These are phyloP conservation scores for Kwoniella botswanensis DNA, from an alignment of 768 basidiomycete species.

Conservation along the genomic window DNA sequence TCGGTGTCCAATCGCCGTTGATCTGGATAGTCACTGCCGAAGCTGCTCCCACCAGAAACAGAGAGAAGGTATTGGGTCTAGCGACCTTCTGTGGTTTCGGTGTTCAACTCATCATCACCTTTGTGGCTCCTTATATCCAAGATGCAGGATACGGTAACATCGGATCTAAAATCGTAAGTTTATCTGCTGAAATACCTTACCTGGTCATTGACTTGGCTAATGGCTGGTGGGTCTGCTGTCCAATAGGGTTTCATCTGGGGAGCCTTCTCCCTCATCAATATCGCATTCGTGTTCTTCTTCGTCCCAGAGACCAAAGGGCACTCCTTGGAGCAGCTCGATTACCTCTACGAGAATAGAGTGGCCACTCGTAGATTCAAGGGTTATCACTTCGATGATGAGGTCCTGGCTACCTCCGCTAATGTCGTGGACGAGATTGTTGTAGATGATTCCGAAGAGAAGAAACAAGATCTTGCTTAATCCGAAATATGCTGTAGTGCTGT, in stretches of 20 bases:
- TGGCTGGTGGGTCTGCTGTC: background rate
- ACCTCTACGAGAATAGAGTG: slow-evolving; percentile 34
- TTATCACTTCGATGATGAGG: slow-evolving; percentile 28
- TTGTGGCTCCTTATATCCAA: slow-evolving; percentile 48
- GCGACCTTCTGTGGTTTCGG: slow-evolving; percentile 31
- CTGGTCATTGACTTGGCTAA: background rate
- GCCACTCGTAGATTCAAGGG: slow-evolving; percentile 21
- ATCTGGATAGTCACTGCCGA: slow-evolving; percentile 39
- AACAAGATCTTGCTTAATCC: slow-evolving; percentile 8
- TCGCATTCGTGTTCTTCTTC: slow-evolving; percentile 38
- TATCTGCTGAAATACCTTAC: background rate
- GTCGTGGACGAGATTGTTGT: slow-evolving; percentile 6
- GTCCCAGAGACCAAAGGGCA: slow-evolving; percentile 41
- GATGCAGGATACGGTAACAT: slow-evolving; percentile 37
- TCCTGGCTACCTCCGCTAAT: slow-evolving; percentile 17
- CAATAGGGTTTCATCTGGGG: slow-evolving; percentile 39
- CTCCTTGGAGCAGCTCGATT: slow-evolving; percentile 42
- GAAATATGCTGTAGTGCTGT: too few species aligned
- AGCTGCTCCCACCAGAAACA: slow-evolving; percentile 27
- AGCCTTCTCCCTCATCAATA: slow-evolving; percentile 33
- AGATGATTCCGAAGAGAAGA: slow-evolving; percentile 13
- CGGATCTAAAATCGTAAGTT: slow-evolving; percentile 30
- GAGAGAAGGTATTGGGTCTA: slow-evolving; percentile 39
- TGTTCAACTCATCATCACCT: slow-evolving; percentile 30
- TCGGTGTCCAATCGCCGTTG: slow-evolving; percentile 36